These are phyloP conservation scores for Mallotus japonicus DNA, from an alignment of 441 rosid species.

Conservation along the genomic window DNA sequence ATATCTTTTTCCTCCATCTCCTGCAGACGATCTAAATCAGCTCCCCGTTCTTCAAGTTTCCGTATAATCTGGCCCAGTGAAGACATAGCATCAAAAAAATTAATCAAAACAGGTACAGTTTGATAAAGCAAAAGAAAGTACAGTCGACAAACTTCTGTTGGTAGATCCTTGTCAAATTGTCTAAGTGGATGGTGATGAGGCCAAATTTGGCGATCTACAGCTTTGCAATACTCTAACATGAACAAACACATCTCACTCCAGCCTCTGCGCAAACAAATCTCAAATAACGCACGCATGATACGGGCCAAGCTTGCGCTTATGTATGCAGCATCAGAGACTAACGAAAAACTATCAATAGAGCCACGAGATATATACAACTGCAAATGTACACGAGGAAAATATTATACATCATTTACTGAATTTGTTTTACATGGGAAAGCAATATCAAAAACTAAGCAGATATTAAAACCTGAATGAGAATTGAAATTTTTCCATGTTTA, in stretches of 20 bases:
- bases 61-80: conserved; percentile 59
- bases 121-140: conserved; percentile 14
- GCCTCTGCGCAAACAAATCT: conserved; percentile 92
- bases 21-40: conserved; percentile 75
- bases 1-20: conserved; percentile 99
- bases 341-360: conserved; percentile 85
- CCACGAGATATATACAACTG: conserved; percentile 99
- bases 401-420: conserved; percentile 25
- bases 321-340: conserved; percentile 97
- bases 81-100: conserved; percentile 25
- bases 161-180: conserved; percentile 90
- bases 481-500: conserved; percentile 97
- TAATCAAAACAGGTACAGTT: conserved; percentile 14
- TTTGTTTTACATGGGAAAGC: conserved; percentile 16
- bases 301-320: conserved; percentile 99
- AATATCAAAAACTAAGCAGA: conserved; percentile 22
- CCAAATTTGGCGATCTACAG: conserved; percentile 99
- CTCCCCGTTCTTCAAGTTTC: conserved; percentile 98
- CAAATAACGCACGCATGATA: conserved; percentile 96
- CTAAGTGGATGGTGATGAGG: conserved; percentile 97
- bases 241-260: conserved; percentile 96
- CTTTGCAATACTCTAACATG: conserved; percentile 98
- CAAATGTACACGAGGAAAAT: conserved; percentile 33
- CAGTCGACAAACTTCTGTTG: conserved; percentile 64
- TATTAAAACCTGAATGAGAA: conserved; percentile 81